Percentiles rank a stretch among this genome's conserved stretches.
These are phyloP conservation scores for Pichia sp. DNA, from an alignment of 1,139 yeast species.

Conservation along the genomic window DNA sequence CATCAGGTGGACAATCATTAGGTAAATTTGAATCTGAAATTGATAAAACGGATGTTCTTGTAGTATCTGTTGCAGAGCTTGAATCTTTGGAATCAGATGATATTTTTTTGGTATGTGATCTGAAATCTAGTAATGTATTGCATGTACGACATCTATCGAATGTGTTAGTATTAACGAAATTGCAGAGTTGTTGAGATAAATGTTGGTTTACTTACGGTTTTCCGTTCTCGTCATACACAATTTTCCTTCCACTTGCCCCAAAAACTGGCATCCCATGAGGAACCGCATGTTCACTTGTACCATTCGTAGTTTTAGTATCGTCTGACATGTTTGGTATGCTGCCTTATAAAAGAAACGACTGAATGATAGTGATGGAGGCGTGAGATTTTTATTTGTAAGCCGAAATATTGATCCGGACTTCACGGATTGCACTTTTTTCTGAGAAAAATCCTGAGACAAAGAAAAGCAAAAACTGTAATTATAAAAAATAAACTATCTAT, in stretches of 20 bases:
- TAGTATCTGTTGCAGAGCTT: conserved; percentile 17
- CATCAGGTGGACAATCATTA: conserved; percentile 80
- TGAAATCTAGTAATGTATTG: conserved; percentile 69
- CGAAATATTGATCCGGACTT: neutral
- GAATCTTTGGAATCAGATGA: conserved; percentile 16
- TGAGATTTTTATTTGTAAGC: neutral
- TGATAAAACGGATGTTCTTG: conserved; percentile 7
- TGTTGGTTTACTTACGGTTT: conserved; percentile 65
- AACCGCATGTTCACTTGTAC: too few species aligned
- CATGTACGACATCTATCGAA: conserved; percentile 68
- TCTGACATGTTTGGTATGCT: too few species aligned
- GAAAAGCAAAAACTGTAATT: too few species aligned
- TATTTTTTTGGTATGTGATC: conserved; percentile 41
- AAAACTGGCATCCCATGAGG: conserved; percentile 32
- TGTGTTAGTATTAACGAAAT: neutral
- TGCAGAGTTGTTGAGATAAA: neutral
- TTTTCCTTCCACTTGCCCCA: conserved; percentile 60
- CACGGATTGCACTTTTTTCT: too few species aligned
- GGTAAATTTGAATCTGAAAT: conserved; percentile 14
- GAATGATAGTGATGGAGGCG: too few species aligned
- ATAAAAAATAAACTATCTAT: neutral
- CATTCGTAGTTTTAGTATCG: neutral
- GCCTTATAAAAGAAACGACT: too few species aligned
- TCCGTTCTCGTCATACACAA: conserved; percentile 78
- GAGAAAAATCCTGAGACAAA: too few species aligned